Percentiles rank a stretch among this genome's conserved stretches.
These are phyloP conservation scores for Centella asiatica DNA, from an alignment of 129 eudicot genomes.

Conservation along the genomic window DNA sequence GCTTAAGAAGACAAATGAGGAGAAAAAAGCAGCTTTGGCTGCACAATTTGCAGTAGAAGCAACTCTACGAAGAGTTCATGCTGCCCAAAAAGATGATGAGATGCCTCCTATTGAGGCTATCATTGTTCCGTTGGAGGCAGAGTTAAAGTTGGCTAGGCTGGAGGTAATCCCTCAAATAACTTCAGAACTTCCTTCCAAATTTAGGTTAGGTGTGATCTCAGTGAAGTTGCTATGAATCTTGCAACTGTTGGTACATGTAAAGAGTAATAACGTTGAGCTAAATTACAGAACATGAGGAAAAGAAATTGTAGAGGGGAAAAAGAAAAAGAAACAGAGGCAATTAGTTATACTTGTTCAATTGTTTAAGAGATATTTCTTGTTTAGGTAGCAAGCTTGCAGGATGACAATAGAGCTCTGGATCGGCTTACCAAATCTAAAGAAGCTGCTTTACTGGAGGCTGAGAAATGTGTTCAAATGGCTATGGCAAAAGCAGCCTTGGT, in stretches of 20 bases:
- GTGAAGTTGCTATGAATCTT: no score
- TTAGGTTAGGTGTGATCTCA: no score
- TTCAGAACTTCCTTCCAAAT: not conserved
- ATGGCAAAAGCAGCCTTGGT: slow-evolving; percentile 81
- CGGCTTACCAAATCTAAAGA: slow-evolving; percentile 90
- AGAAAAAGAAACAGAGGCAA: no score
- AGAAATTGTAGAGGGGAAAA: no score
- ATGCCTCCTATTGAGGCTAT: slow-evolving; percentile 96
- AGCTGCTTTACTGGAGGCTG: slow-evolving; percentile 81
- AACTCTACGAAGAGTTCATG: slow-evolving; percentile 92
- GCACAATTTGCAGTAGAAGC: slow-evolving; percentile 98
- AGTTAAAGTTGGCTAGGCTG: slow-evolving; percentile 63
- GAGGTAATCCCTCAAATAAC: slow-evolving; percentile 43
- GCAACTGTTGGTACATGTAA: not conserved
- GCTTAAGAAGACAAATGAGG: slow-evolving; percentile 66
- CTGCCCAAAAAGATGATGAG: slow-evolving; percentile 89
- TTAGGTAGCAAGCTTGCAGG: slow-evolving; percentile 80
- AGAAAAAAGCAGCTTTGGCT: slow-evolving; percentile 74
- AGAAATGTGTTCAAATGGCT: slow-evolving; percentile 67
- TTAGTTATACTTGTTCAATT: not conserved
- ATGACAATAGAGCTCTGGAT: slow-evolving; percentile 83
- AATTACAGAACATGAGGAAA: no score
- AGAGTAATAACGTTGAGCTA: no score
- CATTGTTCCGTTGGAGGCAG: slow-evolving; percentile 87
- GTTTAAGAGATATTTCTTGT: slow-evolving; percentile 8